Conservation (phyloP, 441 rosid species). For the Jatropha podagrica region DNA sequence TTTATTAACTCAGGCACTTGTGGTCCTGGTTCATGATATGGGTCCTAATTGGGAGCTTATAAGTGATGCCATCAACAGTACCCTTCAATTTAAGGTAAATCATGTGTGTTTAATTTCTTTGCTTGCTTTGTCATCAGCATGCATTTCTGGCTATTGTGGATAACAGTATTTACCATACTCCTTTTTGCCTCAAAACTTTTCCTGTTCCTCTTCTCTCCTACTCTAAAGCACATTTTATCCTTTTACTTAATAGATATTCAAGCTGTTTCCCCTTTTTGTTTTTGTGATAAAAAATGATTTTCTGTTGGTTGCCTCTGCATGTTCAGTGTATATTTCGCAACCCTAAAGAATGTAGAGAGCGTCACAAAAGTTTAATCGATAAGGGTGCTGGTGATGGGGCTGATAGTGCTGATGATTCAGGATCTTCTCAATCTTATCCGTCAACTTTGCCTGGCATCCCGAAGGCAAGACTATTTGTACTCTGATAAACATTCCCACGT, state of each 20-base stretch:
- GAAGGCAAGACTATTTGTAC: conserved; percentile 51
- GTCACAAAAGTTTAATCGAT: conserved; percentile 94
- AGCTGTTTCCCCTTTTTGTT: neutral
- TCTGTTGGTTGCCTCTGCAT: conserved; percentile 25
- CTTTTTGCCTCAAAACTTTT: conserved; percentile 10
- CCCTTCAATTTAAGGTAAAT: conserved; percentile 87
- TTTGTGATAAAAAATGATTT: neutral
- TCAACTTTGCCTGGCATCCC: conserved; percentile 99
- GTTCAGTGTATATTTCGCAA: conserved; percentile 89
- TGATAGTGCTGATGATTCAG: conserved; percentile 99
- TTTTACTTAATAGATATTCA: conserved; percentile 7
- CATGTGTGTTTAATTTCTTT: neutral
- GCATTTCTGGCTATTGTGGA: conserved; percentile 7
- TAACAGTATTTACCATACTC: neutral
- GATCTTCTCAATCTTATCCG: conserved; percentile 97
- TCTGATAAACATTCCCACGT: neutral
- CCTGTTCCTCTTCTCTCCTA: conserved; percentile 3
- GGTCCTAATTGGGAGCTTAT: conserved; percentile 99
- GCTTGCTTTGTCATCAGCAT: neutral
- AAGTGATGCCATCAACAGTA: conserved; percentile 93
- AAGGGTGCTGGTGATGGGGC: conserved; percentile 91
- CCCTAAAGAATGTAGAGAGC: conserved; percentile 96
- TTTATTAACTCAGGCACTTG: conserved; percentile 76
- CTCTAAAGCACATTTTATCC: conserved; percentile 3
- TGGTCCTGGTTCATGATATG: conserved; percentile 99